Percentiles rank a stretch among this genome's conserved stretches.
These are phyloP conservation scores for Fallopia convolvulus DNA, from an alignment of 148 eudicot species.

Conservation along the genomic window DNA sequence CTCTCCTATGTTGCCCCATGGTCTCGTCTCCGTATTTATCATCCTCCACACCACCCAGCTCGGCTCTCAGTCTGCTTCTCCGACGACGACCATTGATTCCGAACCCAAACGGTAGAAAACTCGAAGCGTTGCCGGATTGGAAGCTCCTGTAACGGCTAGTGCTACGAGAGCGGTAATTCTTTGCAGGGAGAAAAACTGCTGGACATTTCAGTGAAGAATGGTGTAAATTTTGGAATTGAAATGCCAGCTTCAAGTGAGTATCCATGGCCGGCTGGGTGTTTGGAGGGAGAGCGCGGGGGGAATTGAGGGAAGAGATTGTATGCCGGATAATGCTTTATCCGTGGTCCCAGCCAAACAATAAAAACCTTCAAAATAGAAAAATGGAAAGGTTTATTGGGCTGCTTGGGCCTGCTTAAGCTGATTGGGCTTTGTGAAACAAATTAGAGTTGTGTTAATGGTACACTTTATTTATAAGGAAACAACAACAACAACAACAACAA, in stretches of 20 bases:
- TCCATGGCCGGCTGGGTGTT: neutral
- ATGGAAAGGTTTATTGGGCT: neutral
- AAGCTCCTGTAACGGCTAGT: constrained; percentile 7
- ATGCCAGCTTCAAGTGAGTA: neutral
- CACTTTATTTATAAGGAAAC: too few relatives aligned
- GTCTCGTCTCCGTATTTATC: constrained; percentile 11
- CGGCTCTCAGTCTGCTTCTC: constrained; percentile 17
- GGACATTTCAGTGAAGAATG: neutral
- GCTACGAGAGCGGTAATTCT: neutral
- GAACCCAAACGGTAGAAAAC: constrained; percentile 2
- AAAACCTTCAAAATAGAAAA: neutral
- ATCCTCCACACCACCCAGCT: constrained; percentile 9
- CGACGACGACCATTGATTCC: constrained; percentile 11
- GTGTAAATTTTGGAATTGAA: neutral
- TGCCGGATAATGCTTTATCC: constrained; percentile 5
- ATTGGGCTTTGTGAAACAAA: neutral
- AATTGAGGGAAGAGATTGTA: constrained; percentile 2
- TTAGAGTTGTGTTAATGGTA: neutral
- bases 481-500: too few relatives aligned
- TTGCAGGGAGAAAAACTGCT: neutral
- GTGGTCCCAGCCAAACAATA: neutral
- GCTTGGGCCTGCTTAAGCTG: neutral
- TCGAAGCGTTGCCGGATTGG: neutral
- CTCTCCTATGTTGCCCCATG: constrained; percentile 20
- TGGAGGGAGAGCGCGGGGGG: neutral